Conservation (phyloP, 352 stramenopile genomes). For the Globisporangium paddicum region DNA sequence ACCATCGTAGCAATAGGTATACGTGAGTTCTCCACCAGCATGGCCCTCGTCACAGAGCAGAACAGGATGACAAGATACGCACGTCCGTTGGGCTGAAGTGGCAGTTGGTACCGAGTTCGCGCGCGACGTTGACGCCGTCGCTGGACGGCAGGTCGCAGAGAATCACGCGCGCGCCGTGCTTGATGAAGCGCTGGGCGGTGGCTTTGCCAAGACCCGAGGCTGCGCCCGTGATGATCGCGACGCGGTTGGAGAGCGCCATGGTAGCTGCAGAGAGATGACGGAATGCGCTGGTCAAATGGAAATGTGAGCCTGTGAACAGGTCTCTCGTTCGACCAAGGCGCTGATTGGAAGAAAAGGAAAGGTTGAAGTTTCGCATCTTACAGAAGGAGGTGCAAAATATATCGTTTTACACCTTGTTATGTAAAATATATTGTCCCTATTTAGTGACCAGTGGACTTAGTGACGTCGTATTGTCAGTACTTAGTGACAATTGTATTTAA, state of each 20-base stretch:
- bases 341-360: slow-evolving; percentile 5
- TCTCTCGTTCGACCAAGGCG: slow-evolving; percentile 2
- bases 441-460: neutral
- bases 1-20: too few relatives aligned
- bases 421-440: neutral
- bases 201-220: slow-evolving; percentile 92
- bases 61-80: slow-evolving; percentile 8
- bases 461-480: too few relatives aligned
- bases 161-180: slow-evolving; percentile 88
- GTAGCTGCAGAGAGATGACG: neutral
- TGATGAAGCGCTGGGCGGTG: slow-evolving; percentile 88
- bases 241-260: slow-evolving; percentile 59
- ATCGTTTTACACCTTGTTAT: neutral
- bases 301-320: neutral
- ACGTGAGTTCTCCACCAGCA: too few relatives aligned
- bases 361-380: neutral
- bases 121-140: slow-evolving; percentile 74
- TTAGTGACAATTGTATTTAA: too few relatives aligned
- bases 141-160: slow-evolving; percentile 90
- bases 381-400: neutral
- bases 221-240: slow-evolving; percentile 91
- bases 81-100: slow-evolving; percentile 83
- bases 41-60: too few relatives aligned
- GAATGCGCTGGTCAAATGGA: neutral
- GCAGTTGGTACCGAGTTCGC: slow-evolving; percentile 68